Conservation (phyloP, 73 alveolate species). For the Paramecium tetraurelia region DNA sequence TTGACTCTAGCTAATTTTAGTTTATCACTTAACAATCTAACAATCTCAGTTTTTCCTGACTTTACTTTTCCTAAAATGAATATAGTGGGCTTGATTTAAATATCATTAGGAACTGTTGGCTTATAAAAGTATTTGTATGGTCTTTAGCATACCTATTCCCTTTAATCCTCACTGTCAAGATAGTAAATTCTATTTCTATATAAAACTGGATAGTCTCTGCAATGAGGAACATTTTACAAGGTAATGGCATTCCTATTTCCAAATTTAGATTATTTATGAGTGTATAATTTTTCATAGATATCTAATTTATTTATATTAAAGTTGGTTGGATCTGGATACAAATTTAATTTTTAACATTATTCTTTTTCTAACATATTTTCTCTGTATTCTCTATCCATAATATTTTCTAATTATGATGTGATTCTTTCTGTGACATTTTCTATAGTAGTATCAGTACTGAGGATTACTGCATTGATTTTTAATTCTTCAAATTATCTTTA, state of each 20-base stretch:
- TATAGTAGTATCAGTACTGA: not conserved
- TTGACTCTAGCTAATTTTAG: slow-evolving; percentile 78
- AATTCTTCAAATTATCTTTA: slow-evolving; percentile 48
- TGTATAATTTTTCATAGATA: slow-evolving; percentile 68
- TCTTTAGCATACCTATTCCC: slow-evolving; percentile 70
- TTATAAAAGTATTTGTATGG: slow-evolving; percentile 79
- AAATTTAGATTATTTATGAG: slow-evolving; percentile 78
- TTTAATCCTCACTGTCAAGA: slow-evolving; percentile 85
- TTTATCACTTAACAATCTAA: slow-evolving; percentile 73
- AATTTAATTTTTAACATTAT: not conserved
- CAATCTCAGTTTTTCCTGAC: slow-evolving; percentile 87
- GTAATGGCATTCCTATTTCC: slow-evolving; percentile 79
- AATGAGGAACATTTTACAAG: slow-evolving; percentile 74
- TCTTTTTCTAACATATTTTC: slow-evolving; percentile 15
- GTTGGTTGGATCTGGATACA: slow-evolving; percentile 35
- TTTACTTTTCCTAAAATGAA: slow-evolving; percentile 85
- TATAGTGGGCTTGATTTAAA: slow-evolving; percentile 68
- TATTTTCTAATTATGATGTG: not conserved
- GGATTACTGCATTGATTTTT: not conserved
- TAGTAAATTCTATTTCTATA: slow-evolving; percentile 92
- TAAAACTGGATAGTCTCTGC: slow-evolving; percentile 82
- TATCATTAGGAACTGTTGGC: slow-evolving; percentile 74
- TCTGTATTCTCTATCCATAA: slow-evolving; percentile 29
- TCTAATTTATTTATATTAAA: slow-evolving; percentile 33
- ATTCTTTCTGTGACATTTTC: slow-evolving; percentile 39